Percentiles rank a stretch among this genome's conserved stretches.
Conservation (phyloP, 208 protist species). For the Endotrypanum monterogeii region DNA sequence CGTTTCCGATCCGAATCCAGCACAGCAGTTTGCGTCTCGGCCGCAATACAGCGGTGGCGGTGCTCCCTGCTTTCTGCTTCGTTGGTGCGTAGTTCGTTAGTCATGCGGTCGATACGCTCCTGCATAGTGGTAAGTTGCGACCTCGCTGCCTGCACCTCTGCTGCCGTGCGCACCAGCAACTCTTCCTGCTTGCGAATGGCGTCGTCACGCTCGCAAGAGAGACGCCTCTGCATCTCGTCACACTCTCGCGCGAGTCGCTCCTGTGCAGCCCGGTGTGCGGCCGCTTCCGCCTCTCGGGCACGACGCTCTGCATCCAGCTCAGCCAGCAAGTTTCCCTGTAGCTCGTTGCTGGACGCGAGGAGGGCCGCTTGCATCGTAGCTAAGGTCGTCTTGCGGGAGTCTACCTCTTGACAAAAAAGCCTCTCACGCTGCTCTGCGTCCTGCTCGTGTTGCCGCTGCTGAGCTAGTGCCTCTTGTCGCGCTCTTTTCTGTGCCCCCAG, state of each 20-base stretch:
- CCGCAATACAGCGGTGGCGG: background rate
- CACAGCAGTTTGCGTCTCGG: constrained; percentile 3
- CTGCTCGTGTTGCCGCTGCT: background rate
- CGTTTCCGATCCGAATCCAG: background rate
- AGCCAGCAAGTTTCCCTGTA: background rate
- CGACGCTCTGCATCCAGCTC: constrained; percentile 13
- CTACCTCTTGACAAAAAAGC: background rate
- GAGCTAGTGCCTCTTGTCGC: background rate
- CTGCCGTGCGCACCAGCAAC: background rate
- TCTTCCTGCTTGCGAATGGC: background rate
- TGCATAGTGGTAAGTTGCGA: background rate
- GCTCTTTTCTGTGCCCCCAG: background rate
- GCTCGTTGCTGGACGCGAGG: background rate
- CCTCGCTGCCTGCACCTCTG: background rate
- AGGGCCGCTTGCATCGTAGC: background rate
- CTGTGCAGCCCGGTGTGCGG: background rate
- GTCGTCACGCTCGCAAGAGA: constrained; percentile 2
- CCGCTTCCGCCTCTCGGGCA: background rate
- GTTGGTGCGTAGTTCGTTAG: background rate
- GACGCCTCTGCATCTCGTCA: background rate
- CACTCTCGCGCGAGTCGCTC: background rate
- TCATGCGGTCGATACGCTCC: background rate
- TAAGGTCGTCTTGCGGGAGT: background rate
- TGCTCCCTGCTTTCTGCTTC: constrained; percentile 1
- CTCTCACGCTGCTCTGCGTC: constrained; percentile 4